These are phyloP conservation scores for Vitis cinerea DNA, from an alignment of 164 flowering plant species.

Conservation along the genomic window DNA sequence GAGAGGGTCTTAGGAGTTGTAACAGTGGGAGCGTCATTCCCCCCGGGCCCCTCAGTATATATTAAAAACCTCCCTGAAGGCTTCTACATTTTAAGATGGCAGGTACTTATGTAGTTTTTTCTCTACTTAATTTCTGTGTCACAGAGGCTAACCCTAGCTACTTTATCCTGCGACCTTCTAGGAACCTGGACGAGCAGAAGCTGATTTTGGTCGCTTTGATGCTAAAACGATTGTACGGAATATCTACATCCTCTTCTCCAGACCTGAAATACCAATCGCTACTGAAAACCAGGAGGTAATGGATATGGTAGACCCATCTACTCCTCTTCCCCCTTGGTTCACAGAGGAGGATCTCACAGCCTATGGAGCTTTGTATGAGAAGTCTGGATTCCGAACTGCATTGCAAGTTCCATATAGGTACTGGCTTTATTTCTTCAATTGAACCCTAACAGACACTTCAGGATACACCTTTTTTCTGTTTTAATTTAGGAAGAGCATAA, in stretches of 20 bases:
- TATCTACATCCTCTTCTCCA: constrained; percentile 58
- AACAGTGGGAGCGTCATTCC: constrained; percentile 49
- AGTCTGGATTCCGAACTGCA: constrained; percentile 62
- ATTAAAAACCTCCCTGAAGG: constrained; percentile 45
- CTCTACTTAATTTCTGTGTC: too few relatives aligned
- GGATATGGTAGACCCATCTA: constrained; percentile 63
- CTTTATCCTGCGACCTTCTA: constrained; percentile 4
- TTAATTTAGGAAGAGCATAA: too few relatives aligned
- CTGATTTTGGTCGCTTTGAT: constrained; percentile 70
- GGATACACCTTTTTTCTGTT: too few relatives aligned
- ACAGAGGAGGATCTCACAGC: constrained; percentile 55
- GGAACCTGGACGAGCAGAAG: constrained; percentile 78
- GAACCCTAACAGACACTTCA: too few relatives aligned
- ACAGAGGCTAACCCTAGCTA: not conserved
- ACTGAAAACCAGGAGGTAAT: constrained; percentile 58
- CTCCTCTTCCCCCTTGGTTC: constrained; percentile 70
- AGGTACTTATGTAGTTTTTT: constrained; percentile 21
- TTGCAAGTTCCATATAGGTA: constrained; percentile 61
- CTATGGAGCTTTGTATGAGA: constrained; percentile 54
- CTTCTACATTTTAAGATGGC: constrained; percentile 58
- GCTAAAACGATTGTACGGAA: constrained; percentile 52
- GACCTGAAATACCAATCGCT: constrained; percentile 56
- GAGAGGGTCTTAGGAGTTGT: constrained; percentile 41
- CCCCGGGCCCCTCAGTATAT: constrained; percentile 18
- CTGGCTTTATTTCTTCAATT: too few relatives aligned